Conservation (phyloP, 371 early-diverging fungal species). For the Mucor ambiguus region DNA sequence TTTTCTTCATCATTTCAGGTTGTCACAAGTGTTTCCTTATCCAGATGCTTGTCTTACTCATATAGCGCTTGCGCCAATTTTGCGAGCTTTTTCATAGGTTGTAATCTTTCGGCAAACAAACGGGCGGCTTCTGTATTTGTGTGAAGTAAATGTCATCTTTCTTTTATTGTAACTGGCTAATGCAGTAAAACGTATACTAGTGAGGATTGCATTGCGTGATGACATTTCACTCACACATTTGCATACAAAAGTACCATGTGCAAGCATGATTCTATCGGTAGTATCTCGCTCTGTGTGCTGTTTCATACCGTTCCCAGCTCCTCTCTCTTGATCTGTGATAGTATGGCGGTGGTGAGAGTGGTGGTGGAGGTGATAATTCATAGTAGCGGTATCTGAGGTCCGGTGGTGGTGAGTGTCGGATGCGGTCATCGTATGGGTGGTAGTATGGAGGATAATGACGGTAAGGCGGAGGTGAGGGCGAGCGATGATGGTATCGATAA, state of each 20-base stretch:
- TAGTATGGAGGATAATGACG: neutral
- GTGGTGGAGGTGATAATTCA: neutral
- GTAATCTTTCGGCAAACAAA: neutral
- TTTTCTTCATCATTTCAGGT: neutral
- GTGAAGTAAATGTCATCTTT: neutral
- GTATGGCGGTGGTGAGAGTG: neutral
- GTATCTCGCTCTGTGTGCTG: neutral
- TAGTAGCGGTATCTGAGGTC: neutral
- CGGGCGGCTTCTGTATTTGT: neutral
- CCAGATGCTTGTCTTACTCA: neutral
- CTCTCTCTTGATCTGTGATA: neutral
- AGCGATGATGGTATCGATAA: neutral
- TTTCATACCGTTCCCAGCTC: neutral
- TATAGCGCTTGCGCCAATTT: constrained; percentile 17
- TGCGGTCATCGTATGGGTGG: neutral
- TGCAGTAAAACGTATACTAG: neutral
- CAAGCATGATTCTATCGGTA: neutral
- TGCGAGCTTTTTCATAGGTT: constrained; percentile 10
- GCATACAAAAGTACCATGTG: no score
- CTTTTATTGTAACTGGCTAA: neutral
- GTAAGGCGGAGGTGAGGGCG: neutral
- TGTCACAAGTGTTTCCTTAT: neutral
- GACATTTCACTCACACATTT: neutral
- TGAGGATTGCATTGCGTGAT: neutral
- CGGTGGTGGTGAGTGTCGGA: neutral